Evolutionary conservation across 495 filamentous ascomycete genomes (phyloP).

Genomic region (Aspergillus panamensis): DNA sequence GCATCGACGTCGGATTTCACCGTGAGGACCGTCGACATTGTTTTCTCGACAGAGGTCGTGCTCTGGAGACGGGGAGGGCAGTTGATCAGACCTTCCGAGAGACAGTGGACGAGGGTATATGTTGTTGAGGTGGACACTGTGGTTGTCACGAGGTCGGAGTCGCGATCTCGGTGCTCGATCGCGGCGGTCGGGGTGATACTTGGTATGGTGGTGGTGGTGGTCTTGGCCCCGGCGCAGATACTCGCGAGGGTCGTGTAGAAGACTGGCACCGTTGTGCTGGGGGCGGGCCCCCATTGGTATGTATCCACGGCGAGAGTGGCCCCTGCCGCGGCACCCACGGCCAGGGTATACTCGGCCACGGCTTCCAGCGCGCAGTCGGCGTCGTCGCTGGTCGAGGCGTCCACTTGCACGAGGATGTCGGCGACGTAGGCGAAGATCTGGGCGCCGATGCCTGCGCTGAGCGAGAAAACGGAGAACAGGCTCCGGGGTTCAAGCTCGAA

Average conservation of each 20-base stretch:
- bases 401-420: not conserved
- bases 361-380: not conserved
- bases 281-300: constrained; percentile 2
- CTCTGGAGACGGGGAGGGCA: not conserved
- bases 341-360: constrained; percentile 3
- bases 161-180: not conserved
- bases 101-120: constrained; percentile 1
- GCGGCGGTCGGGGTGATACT: not conserved
- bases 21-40: constrained; percentile 1
- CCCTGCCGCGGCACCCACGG: not conserved
- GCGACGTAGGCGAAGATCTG: constrained; percentile 4
- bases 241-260: constrained; percentile 4
- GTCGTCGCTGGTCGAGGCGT: not conserved
- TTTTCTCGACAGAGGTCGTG: not conserved
- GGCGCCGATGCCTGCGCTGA: not conserved
- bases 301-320: not conserved
- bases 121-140: not conserved
- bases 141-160: not conserved
- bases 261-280: not conserved
- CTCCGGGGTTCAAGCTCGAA: not conserved
- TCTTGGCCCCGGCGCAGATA: not conserved
- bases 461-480: not conserved
- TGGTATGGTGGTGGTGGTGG: not conserved
- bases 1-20: not conserved
- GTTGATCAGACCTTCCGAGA: not conserved